A percentile compares a stretch with the other conserved stretches of the same genome.
Conservation (phyloP, 2,329 filamentous ascomycete species). For the Pyrenophora tritici-repentis region DNA sequence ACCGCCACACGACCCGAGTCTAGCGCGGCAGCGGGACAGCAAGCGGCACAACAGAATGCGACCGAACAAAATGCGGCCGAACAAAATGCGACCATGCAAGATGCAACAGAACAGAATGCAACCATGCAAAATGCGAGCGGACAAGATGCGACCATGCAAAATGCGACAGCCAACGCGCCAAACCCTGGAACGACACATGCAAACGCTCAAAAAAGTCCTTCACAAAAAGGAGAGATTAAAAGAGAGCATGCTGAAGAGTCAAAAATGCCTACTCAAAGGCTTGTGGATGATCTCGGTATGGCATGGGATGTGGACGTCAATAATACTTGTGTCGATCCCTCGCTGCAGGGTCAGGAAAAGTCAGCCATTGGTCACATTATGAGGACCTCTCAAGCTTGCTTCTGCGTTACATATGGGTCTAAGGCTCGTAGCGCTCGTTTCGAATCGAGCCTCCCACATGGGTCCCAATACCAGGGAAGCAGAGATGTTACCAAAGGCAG, state of each 20-base stretch:
- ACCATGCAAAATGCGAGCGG: background rate
- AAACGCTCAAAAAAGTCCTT: background rate
- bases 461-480: constrained; percentile 6
- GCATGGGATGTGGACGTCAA: constrained; percentile 7
- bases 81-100: background rate
- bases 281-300: constrained; percentile 14
- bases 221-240: background rate
- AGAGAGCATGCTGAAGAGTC: background rate
- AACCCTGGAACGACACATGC: background rate
- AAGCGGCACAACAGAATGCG: no score
- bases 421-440: constrained; percentile 15
- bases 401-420: constrained; percentile 6
- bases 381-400: constrained; percentile 2
- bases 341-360: constrained; percentile 1
- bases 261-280: constrained; percentile 2
- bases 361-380: constrained; percentile 9
- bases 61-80: background rate
- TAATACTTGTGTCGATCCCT: background rate
- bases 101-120: background rate
- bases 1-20: background rate
- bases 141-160: background rate
- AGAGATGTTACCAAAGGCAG: constrained; percentile 14
- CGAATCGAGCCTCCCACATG: constrained; percentile 8
- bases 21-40: background rate
- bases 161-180: background rate